A percentile compares a stretch with the other conserved stretches of the same genome.
phyloP scores from a whole-genome alignment of 2,329 filamentous ascomycete genomes.

The Fusarium multiceps region DNA sequence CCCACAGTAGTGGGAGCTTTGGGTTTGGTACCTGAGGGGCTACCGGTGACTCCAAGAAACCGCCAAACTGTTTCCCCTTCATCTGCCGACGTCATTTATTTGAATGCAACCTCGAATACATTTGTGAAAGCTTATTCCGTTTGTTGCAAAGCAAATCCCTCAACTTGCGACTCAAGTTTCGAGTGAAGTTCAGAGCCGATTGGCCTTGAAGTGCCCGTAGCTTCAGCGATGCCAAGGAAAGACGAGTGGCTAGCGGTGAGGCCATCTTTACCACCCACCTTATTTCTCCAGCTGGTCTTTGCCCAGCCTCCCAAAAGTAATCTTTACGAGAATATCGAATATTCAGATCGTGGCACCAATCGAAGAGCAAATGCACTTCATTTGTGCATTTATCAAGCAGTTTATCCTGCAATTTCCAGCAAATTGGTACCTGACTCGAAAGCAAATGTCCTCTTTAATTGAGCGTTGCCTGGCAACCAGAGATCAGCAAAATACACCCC shows the following conservation, averaged over 20 bases:
- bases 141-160: background rate
- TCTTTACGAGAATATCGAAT: slow-evolving; percentile 1
- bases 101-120: slow-evolving; percentile 13
- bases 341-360: slow-evolving; percentile 41
- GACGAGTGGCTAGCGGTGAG: slow-evolving; percentile 5
- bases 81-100: slow-evolving; percentile 11
- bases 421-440: slow-evolving; percentile 21
- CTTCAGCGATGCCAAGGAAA: slow-evolving; percentile 35
- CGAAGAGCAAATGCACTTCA: background rate
- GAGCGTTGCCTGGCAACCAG: slow-evolving; percentile 42
- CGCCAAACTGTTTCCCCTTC: background rate
- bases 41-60: slow-evolving; percentile 2
- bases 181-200: background rate
- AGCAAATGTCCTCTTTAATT: slow-evolving; percentile 11
- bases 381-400: background rate
- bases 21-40: background rate
- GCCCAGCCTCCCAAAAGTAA: slow-evolving; percentile 15
- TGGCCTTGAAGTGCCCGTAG: slow-evolving; percentile 12
- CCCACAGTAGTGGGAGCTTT: background rate
- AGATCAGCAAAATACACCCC: slow-evolving; percentile 7
- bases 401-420: background rate
- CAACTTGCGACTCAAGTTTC: background rate
- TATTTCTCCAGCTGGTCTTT: background rate
- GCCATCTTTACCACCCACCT: slow-evolving; percentile 3
- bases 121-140: background rate